Evolutionary conservation across 768 basidiomycete species (phyloP).

Genomic region (Tylopilus plumbeoviolaceoides): DNA sequence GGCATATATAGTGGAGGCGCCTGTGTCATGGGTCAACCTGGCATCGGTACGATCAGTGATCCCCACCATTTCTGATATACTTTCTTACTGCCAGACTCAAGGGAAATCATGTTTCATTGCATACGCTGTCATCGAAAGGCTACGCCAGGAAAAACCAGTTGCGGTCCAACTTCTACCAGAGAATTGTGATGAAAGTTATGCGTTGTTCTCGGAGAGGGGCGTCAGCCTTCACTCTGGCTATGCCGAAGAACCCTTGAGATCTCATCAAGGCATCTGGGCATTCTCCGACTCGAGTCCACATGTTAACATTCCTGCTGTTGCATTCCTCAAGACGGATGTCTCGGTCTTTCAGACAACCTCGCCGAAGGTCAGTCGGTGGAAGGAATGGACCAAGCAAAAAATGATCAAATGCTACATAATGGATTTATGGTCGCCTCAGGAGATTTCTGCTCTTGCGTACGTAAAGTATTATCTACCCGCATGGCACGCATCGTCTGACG

Average conservation of each 20-base stretch:
- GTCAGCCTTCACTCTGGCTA: neutral
- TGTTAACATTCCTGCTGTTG: neutral
- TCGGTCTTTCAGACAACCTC: slow-evolving; percentile 5
- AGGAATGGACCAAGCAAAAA: slow-evolving; percentile 4
- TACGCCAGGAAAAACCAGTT: neutral
- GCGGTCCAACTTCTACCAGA: slow-evolving; percentile 2
- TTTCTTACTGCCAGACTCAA: neutral
- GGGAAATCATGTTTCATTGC: slow-evolving; percentile 10
- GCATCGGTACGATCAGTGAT: slow-evolving; percentile 4
- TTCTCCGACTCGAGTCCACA: slow-evolving; percentile 2
- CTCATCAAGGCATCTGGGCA: neutral
- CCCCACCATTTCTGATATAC: neutral
- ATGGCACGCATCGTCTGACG: neutral
- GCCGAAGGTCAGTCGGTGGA: neutral
- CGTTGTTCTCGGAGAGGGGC: neutral
- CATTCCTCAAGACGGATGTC: neutral
- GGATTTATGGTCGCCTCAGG: neutral
- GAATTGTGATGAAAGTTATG: neutral
- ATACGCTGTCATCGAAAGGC: slow-evolving; percentile 4
- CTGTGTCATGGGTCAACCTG: slow-evolving; percentile 3
- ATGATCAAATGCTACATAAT: slow-evolving; percentile 2
- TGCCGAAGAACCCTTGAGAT: neutral
- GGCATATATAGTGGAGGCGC: neutral
- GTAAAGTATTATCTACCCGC: neutral
- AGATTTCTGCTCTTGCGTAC: slow-evolving; percentile 3